phyloP scores from a whole-genome alignment of 1,139 yeast species.

The Suhomyces yuchorum region DNA sequence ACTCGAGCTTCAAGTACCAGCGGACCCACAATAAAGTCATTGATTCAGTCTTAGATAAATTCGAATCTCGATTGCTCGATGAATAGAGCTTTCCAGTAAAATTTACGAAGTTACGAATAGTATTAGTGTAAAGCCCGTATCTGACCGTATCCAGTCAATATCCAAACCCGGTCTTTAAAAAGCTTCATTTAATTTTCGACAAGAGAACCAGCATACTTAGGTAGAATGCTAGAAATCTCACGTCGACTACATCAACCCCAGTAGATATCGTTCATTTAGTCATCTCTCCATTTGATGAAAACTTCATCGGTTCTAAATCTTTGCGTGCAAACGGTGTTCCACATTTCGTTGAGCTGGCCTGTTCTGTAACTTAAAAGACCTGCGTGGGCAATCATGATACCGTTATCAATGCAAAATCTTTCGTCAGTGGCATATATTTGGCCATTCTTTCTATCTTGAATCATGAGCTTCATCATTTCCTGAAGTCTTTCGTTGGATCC shows the following conservation, averaged over 20 bases:
- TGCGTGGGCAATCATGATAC: constrained; percentile 99
- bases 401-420: constrained; percentile 94
- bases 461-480: constrained; percentile 96
- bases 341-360: constrained; percentile 65
- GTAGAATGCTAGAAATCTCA: constrained; percentile 3
- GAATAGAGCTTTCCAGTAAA: not conserved
- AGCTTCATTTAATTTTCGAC: constrained; percentile 18
- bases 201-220: constrained; percentile 2
- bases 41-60: constrained; percentile 7
- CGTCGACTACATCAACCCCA: constrained; percentile 5
- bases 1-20: not conserved
- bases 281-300: constrained; percentile 82
- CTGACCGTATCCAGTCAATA: constrained; percentile 28
- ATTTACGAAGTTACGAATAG: not conserved
- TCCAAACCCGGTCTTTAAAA: constrained; percentile 22
- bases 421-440: constrained; percentile 92
- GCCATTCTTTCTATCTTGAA: constrained; percentile 78
- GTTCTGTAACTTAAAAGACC: constrained; percentile 85
- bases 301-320: constrained; percentile 94
- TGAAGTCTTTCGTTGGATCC: constrained; percentile 92
- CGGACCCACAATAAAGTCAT: constrained; percentile 2
- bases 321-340: constrained; percentile 86
- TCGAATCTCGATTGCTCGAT: not conserved
- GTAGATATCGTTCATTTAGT: constrained; percentile 22
- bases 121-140: constrained; percentile 37